Evolutionary conservation across 345 rosid genomes (phyloP), one percentile per base, ranked within the genome.

Genomic region (Hevea brasiliensis): DNA sequence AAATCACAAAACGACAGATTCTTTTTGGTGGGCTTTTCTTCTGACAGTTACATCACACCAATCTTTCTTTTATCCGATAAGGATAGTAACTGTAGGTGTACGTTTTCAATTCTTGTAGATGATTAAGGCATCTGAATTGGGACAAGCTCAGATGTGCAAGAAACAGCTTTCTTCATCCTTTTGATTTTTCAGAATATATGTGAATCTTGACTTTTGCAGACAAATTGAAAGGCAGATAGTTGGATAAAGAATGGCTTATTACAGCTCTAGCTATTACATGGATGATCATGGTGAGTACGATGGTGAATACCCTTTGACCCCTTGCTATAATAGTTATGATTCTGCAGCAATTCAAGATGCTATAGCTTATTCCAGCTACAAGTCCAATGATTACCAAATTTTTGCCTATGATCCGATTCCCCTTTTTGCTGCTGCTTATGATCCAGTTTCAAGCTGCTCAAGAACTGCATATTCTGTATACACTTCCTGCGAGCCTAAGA

Each of bases 401-500:
- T n/a, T n/a, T n/a, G n/a, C n/a, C n/a, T n/a, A n/a, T n/a, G n/a
- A n/a, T 21, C 59, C 35, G 71, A 74, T 20, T 68, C 76, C 73
- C 47, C 40, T 42, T 20, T 50, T 62, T 74, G 72, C 62, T 37
- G 62, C 61, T 56, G 55, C 58, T 42, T 72, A 45, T 65, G 66
- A 82, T 72, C 56, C 72, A 12, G 61, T 65, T 55, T 20, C 42
- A 51, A 53, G 67, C 55, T 73, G 11, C 45, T 55, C 79, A 32
- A 45, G 32, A 9, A 27, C 71, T 75, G 78, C 87, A 17, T 85
- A 81, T 85, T 92, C 90, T 77, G 87, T 77, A 40, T 82, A 83
- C 0, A 62, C 77, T 71, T 67, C 73, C 72, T 67, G 80, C 44
- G 85, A 85, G 71, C 84, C 94, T 0, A 68, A 81, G 53, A 70